Conservation (phyloP, 306 rosid species). For the Cucumis hystrix region DNA sequence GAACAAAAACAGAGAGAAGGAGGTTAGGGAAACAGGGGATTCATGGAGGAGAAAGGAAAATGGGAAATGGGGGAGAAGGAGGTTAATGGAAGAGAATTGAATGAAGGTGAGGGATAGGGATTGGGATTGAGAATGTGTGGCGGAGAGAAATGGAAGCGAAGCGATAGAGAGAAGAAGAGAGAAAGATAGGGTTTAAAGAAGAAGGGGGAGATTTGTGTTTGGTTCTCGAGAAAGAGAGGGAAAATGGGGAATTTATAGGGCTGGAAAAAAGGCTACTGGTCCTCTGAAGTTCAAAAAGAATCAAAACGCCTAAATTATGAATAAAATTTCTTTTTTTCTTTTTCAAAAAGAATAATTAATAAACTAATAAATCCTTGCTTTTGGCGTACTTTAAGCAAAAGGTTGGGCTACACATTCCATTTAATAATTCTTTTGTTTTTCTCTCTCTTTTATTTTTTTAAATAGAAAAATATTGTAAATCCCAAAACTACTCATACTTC, state of each 20-base stretch:
- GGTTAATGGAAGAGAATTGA: not conserved
- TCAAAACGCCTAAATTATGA: not conserved
- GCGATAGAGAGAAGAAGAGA: not conserved
- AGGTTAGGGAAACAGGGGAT: no score
- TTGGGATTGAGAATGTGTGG: not conserved
- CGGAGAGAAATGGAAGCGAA: not conserved
- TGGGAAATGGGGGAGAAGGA: not conserved
- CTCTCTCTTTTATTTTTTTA: not conserved
- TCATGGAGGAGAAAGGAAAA: not conserved
- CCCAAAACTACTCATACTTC: no score
- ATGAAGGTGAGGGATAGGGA: no score
- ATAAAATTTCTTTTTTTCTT: no score
- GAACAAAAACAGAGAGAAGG: no score
- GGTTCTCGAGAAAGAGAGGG: not conserved
- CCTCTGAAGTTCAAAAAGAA: not conserved
- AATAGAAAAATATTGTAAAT: no score
- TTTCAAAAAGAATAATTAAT: no score
- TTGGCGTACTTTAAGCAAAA: not conserved
- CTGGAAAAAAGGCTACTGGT: not conserved
- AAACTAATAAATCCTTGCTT: not conserved
- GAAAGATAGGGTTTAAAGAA: not conserved
- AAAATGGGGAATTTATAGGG: not conserved
- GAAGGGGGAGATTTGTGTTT: not conserved
- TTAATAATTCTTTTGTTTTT: not conserved
- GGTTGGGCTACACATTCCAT: not conserved